phyloP scores from a whole-genome alignment of 177 flowering plant species.

The Vitis hybrid region DNA sequence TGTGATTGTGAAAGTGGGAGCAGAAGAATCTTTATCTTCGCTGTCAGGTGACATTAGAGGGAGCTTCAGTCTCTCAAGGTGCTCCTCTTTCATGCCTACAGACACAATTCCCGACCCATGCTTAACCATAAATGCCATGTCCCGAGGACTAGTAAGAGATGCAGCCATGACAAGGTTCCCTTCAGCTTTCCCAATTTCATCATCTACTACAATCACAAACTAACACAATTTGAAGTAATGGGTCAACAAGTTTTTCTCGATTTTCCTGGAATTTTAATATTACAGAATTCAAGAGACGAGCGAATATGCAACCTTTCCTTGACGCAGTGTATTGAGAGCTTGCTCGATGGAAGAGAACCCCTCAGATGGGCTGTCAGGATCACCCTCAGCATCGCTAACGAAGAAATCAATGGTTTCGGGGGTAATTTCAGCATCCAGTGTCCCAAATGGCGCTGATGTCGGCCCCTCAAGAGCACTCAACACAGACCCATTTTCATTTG shows the following conservation, averaged over 20 bases:
- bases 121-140: slow-evolving; percentile 68
- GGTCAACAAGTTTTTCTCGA: background rate
- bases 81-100: slow-evolving; percentile 87
- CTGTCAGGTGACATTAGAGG: slow-evolving; percentile 72
- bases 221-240: slow-evolving; percentile 22
- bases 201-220: slow-evolving; percentile 94
- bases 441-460: slow-evolving; percentile 39
- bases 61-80: slow-evolving; percentile 73
- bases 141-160: slow-evolving; percentile 39
- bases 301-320: slow-evolving; percentile 57
- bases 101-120: slow-evolving; percentile 89
- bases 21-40: slow-evolving; percentile 62
- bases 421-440: slow-evolving; percentile 67
- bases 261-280: background rate
- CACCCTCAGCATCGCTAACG: slow-evolving; percentile 93
- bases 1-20: slow-evolving; percentile 82
- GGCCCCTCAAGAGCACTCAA: slow-evolving; percentile 31
- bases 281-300: background rate
- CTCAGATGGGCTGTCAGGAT: slow-evolving; percentile 81
- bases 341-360: slow-evolving; percentile 79
- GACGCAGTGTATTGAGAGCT: slow-evolving; percentile 56
- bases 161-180: slow-evolving; percentile 92
- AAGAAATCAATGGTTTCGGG: slow-evolving; percentile 76
- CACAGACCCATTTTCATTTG: slow-evolving; percentile 48
- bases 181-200: slow-evolving; percentile 66